A percentile compares a stretch with the other conserved stretches of the same genome.
These are phyloP conservation scores for Cucumis hystrix DNA, from an alignment of 306 rosid species.

Conservation along the genomic window DNA sequence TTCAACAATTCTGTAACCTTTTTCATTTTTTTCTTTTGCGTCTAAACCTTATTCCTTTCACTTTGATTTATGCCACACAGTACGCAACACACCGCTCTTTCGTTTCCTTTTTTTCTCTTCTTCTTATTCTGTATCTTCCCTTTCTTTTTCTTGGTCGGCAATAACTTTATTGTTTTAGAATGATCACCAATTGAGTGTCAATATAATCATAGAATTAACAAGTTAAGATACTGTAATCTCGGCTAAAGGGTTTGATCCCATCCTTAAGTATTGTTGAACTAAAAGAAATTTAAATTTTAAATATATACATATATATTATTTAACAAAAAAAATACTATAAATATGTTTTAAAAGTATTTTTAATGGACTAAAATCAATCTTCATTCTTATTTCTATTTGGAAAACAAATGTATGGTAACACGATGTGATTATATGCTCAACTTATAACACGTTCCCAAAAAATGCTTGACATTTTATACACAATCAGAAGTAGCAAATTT, in stretches of 20 bases:
- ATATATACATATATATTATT: background rate
- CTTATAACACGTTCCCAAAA: background rate
- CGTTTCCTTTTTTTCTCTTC: background rate
- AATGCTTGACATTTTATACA: background rate
- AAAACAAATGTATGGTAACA: too few relatives aligned
- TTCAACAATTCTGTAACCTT: background rate
- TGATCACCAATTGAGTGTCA: background rate
- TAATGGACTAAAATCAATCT: background rate
- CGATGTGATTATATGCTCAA: background rate
- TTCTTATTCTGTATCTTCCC: background rate
- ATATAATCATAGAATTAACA: too few relatives aligned
- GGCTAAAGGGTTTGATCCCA: too few relatives aligned
- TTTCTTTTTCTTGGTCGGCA: background rate
- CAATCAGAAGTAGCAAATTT: background rate
- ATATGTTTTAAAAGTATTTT: too few relatives aligned
- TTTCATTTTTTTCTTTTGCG: background rate
- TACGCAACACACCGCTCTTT: too few relatives aligned
- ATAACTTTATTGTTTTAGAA: background rate
- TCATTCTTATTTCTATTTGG: background rate
- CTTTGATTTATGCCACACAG: background rate
- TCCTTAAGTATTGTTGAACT: too few relatives aligned
- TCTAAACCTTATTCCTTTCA: background rate
- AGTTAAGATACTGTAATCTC: too few relatives aligned
- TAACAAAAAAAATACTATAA: background rate
- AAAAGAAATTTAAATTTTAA: background rate